Percentiles rank a stretch among this genome's conserved stretches.
Evolutionary conservation across 2,329 filamentous ascomycete genomes (phyloP).

Genomic region (Harringtonia aguacate): DNA sequence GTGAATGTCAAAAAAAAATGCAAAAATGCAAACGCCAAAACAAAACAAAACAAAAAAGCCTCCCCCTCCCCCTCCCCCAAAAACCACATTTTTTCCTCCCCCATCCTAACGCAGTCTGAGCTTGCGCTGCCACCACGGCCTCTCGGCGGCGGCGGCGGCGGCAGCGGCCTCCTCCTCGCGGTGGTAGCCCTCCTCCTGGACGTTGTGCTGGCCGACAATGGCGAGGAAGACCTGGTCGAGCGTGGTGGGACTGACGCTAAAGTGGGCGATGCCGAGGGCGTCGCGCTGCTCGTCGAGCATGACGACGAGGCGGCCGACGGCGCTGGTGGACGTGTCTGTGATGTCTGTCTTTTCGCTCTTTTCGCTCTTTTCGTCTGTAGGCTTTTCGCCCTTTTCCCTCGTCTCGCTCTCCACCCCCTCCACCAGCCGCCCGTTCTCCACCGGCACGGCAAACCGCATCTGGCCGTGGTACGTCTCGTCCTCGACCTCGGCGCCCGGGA

Average conservation of each 20-base stretch:
- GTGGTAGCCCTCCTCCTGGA: conserved; percentile 60
- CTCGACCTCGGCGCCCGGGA: conserved; percentile 59
- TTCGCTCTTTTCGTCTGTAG: no score
- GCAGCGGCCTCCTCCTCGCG: conserved; percentile 16
- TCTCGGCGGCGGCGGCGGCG: no score
- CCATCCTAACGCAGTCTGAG: no score
- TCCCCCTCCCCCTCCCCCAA: no score
- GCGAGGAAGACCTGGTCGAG: conserved; percentile 83
- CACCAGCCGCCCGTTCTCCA: conserved; percentile 19
- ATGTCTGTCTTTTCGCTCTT: no score
- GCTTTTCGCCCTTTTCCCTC: no score
- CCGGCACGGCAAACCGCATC: conserved; percentile 69
- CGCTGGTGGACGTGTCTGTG: conserved; percentile 22
- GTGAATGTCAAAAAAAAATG: no score
- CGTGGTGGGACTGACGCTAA: conserved; percentile 77
- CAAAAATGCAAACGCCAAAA: no score
- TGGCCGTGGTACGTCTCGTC: conserved; percentile 74
- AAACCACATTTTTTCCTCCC: no score
- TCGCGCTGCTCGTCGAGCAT: conserved; percentile 62
- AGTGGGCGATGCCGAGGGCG: conserved; percentile 66
- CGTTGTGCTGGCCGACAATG: conserved; percentile 72
- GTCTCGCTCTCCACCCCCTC: no score
- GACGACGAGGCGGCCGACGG: conserved; percentile 60
- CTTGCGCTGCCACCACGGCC: no score
- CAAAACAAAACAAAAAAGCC: no score